phyloP scores from a whole-genome alignment of 169 alveolate genomes.

The Nephromyces sp. region DNA sequence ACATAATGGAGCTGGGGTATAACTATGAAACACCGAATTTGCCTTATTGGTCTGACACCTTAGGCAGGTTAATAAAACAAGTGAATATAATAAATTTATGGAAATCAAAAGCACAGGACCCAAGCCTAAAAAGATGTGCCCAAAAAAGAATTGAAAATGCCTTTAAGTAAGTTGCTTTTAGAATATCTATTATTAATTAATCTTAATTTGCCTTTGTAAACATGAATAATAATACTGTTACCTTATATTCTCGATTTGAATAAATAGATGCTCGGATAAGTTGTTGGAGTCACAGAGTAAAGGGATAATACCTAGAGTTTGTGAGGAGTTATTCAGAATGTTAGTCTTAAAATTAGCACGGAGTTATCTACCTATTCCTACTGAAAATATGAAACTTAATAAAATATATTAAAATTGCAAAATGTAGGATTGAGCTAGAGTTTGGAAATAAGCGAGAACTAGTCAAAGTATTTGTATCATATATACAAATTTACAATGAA shows the following conservation, averaged over 20 bases:
- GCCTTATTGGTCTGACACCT: no score
- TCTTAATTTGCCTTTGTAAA: no score
- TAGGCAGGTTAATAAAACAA: no score
- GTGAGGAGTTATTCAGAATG: slow-evolving; percentile 46
- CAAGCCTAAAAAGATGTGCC: no score
- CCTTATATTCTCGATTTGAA: no score
- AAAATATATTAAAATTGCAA: neutral
- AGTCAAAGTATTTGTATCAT: slow-evolving; percentile 47
- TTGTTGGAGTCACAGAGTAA: slow-evolving; percentile 38
- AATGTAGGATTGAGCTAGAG: neutral
- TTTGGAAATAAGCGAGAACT: slow-evolving; percentile 12
- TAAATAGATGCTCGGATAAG: slow-evolving; percentile 7
- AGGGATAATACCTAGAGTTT: slow-evolving; percentile 56
- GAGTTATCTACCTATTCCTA: neutral
- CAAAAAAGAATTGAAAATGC: no score
- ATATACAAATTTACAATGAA: slow-evolving; percentile 52
- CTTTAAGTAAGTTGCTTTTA: no score
- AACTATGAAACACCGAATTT: slow-evolving; percentile 22
- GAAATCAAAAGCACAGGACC: no score
- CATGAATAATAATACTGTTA: no score
- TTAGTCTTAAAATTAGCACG: slow-evolving; percentile 1
- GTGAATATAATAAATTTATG: no score
- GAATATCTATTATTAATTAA: no score
- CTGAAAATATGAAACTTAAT: neutral
- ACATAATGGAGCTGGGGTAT: slow-evolving; percentile 33